phyloP scores from a whole-genome alignment of 768 basidiomycete genomes.

The Xanthoconium purpureum region DNA sequence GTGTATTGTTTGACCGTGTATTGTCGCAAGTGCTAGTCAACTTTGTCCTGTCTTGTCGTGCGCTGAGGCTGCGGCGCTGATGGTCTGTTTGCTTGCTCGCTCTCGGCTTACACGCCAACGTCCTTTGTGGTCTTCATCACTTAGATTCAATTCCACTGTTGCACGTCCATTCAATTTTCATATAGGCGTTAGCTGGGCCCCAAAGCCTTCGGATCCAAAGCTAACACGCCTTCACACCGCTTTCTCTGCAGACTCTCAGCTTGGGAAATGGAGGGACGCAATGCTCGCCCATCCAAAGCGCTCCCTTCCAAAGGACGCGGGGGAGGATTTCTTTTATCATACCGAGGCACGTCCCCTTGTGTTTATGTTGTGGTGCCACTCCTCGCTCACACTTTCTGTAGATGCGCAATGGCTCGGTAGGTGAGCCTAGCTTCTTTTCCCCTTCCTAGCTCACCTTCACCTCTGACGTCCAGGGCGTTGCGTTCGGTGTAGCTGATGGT shows the following conservation, averaged over 20 bases:
- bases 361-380: neutral
- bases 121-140: neutral
- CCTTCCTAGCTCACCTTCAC: constrained; percentile 26
- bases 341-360: constrained; percentile 53
- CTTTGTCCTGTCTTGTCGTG: neutral
- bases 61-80: neutral
- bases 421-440: constrained; percentile 28
- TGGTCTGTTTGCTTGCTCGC: constrained; percentile 12
- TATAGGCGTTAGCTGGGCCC: constrained; percentile 74
- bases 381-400: constrained; percentile 26
- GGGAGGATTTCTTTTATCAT: constrained; percentile 66
- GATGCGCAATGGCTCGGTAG: constrained; percentile 80
- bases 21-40: neutral
- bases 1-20: constrained; percentile 18
- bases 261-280: constrained; percentile 70
- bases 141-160: constrained; percentile 22
- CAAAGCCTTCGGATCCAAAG: constrained; percentile 54
- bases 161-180: constrained; percentile 67
- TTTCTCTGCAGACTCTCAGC: constrained; percentile 54
- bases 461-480: constrained; percentile 52
- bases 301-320: constrained; percentile 39
- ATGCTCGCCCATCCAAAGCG: constrained; percentile 49
- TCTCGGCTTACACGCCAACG: constrained; percentile 1
- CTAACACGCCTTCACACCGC: constrained; percentile 38
- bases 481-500: constrained; percentile 87